Evolutionary conservation across 768 basidiomycete genomes (phyloP).

Genomic region (Exsudoporus frostii): DNA sequence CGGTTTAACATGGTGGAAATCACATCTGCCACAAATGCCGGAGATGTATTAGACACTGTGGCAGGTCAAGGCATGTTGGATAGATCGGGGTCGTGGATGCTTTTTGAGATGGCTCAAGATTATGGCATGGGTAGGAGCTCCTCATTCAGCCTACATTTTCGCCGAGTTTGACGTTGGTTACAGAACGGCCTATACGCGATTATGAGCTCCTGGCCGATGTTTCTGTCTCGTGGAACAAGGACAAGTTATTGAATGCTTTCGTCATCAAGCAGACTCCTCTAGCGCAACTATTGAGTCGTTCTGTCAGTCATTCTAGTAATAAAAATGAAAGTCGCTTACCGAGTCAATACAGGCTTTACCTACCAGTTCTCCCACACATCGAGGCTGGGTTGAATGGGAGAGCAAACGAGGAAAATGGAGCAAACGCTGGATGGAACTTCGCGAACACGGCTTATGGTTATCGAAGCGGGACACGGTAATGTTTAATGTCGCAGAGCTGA

Average conservation of each 20-base stretch:
- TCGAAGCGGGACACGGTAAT: slow-evolving; percentile 86
- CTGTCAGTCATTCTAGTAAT: slow-evolving; percentile 41
- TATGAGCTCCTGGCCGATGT: slow-evolving; percentile 83
- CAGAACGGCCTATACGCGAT: slow-evolving; percentile 87
- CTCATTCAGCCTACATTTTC: not conserved
- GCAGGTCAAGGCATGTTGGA: slow-evolving; percentile 65
- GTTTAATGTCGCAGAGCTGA: slow-evolving; percentile 6
- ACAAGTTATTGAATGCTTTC: slow-evolving; percentile 76
- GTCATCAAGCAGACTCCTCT: slow-evolving; percentile 73
- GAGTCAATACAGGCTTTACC: slow-evolving; percentile 47
- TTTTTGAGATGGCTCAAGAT: slow-evolving; percentile 87
- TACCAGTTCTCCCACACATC: slow-evolving; percentile 38
- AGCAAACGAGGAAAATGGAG: slow-evolving; percentile 92
- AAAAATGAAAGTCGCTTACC: slow-evolving; percentile 42
- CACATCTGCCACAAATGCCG: slow-evolving; percentile 59
- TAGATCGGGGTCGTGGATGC: slow-evolving; percentile 75
- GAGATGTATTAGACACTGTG: slow-evolving; percentile 67
- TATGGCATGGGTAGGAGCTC: slow-evolving; percentile 80
- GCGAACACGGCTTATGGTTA: slow-evolving; percentile 82
- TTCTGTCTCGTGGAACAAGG: slow-evolving; percentile 83
- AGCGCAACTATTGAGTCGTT: slow-evolving; percentile 54
- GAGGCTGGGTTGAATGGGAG: slow-evolving; percentile 84
- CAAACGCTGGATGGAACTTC: slow-evolving; percentile 84
- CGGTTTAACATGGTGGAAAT: slow-evolving; percentile 75
- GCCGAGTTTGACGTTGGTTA: slow-evolving; percentile 12